Conservation (phyloP, 2,329 filamentous ascomycete genomes). For the Colletotrichum acutatum region DNA sequence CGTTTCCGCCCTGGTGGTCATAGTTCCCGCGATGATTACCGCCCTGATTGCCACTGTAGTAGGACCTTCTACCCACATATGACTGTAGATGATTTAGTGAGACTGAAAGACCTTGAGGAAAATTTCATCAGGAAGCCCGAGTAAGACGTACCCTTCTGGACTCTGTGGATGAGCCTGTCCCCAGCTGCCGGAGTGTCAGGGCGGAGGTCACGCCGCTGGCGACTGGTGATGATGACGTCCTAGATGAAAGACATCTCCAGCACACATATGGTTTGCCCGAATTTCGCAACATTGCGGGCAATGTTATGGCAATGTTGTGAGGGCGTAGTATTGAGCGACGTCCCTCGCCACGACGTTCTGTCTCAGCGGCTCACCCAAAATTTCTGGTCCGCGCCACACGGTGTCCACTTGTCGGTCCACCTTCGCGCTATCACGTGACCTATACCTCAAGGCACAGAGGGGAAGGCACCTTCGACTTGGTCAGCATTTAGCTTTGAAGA, state of each 20-base stretch:
- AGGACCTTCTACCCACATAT: not conserved
- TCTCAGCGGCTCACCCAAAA: slow-evolving; percentile 23
- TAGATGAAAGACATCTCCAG: slow-evolving; percentile 44
- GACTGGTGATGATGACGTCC: not conserved
- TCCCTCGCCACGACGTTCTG: not conserved
- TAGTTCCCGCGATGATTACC: not conserved
- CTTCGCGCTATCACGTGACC: slow-evolving; percentile 30
- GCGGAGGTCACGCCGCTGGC: slow-evolving; percentile 14
- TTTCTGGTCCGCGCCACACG: slow-evolving; percentile 23
- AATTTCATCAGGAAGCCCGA: not conserved
- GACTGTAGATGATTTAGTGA: not conserved
- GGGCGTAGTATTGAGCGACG: not conserved
- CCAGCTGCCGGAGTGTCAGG: slow-evolving; percentile 26
- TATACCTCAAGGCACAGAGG: too few species aligned
- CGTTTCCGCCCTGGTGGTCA: not conserved
- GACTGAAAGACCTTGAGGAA: not conserved
- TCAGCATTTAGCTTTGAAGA: not conserved
- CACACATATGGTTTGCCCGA: slow-evolving; percentile 46
- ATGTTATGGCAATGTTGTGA: not conserved
- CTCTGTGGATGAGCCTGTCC: not conserved
- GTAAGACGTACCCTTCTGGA: slow-evolving; percentile 9
- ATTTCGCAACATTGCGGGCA: slow-evolving; percentile 44
- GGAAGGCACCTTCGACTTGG: too few species aligned
- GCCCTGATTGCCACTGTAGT: not conserved
- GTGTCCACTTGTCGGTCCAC: slow-evolving; percentile 4